phyloP scores from a whole-genome alignment of 2,329 filamentous ascomycete genomes.

The Aspergillus versicolor region DNA sequence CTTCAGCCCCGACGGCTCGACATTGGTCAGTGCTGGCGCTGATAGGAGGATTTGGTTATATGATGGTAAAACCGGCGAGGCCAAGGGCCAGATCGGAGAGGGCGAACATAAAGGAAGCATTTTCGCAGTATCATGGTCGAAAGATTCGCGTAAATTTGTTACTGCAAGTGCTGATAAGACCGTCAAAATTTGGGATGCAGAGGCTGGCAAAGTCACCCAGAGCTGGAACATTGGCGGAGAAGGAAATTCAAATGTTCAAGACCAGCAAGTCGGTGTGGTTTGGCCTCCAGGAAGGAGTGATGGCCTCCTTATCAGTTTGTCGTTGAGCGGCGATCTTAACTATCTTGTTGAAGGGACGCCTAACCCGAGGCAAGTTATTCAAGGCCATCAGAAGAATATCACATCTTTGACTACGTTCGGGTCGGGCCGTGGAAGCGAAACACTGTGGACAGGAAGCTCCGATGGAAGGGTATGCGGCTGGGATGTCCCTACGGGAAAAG shows the following conservation, averaged over 20 bases:
- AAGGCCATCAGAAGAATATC: constrained; percentile 89
- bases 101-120: constrained; percentile 91
- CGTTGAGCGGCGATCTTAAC: constrained; percentile 83
- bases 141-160: constrained; percentile 80
- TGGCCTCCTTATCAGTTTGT: constrained; percentile 84
- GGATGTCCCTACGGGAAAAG: constrained; percentile 70
- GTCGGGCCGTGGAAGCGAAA: constrained; percentile 51
- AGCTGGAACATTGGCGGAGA: constrained; percentile 83
- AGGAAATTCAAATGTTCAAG: constrained; percentile 65
- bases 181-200: constrained; percentile 89
- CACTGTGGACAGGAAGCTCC: constrained; percentile 85
- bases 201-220: constrained; percentile 72
- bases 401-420: constrained; percentile 67
- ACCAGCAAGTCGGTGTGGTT: constrained; percentile 94
- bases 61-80: constrained; percentile 91
- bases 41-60: constrained; percentile 92
- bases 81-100: constrained; percentile 65
- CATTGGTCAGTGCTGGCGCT: constrained; percentile 84
- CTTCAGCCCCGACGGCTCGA: constrained; percentile 84
- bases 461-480: constrained; percentile 85
- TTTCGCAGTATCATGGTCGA: constrained; percentile 85
- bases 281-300: constrained; percentile 82
- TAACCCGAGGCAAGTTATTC: constrained; percentile 68
- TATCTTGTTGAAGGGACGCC: constrained; percentile 75
- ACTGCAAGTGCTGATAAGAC: constrained; percentile 94